Percentiles rank a stretch among this genome's conserved stretches.
phyloP scores from a whole-genome alignment of 352 stramenopile genomes.

The Pythium phragmitis region DNA sequence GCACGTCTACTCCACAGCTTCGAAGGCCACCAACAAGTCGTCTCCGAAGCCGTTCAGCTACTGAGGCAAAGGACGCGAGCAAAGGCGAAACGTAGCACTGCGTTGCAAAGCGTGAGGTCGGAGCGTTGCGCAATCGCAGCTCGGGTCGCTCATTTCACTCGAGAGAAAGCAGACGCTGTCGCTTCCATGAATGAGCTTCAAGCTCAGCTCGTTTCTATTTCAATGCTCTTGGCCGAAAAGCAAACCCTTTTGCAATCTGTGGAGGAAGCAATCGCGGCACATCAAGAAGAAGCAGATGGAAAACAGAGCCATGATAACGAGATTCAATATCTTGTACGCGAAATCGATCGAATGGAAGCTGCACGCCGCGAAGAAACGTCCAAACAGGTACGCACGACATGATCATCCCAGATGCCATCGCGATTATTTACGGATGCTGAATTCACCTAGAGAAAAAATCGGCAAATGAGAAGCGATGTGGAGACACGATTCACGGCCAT shows the following conservation, averaged over 20 bases:
- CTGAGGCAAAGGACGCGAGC: slow-evolving; percentile 1
- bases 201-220: background rate
- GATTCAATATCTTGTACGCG: background rate
- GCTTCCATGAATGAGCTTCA: background rate
- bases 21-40: background rate
- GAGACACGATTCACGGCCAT: background rate
- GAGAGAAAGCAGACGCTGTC: slow-evolving; percentile 1
- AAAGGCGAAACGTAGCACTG: slow-evolving; percentile 4
- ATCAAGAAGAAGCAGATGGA: background rate
- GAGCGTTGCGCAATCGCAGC: background rate
- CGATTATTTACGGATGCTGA: background rate
- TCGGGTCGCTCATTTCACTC: slow-evolving; percentile 2
- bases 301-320: background rate
- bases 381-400: background rate
- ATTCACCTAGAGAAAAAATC: background rate
- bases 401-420: background rate
- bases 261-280: background rate
- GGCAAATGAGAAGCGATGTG: background rate
- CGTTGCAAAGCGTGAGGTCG: background rate
- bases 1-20: background rate
- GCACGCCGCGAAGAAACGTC: background rate
- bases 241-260: background rate
- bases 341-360: slow-evolving; percentile 6
- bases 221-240: background rate
- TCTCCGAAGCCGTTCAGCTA: background rate